Evolutionary conservation across 768 basidiomycete species (phyloP).

Genomic region (Multifurca ochricompacta): DNA sequence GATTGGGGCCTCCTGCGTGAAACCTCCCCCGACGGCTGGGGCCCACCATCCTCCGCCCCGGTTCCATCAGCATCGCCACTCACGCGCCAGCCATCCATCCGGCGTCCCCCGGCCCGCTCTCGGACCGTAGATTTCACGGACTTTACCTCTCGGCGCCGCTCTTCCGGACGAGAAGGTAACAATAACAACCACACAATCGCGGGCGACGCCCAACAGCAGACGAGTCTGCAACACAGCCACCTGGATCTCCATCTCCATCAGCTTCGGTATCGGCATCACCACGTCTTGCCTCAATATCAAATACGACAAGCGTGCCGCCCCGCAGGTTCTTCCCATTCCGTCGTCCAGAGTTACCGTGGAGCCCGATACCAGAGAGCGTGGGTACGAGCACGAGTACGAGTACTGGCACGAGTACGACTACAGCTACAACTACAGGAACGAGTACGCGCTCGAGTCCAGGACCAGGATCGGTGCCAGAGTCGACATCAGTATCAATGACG

Average conservation of each 20-base stretch:
- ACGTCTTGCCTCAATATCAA: constrained; percentile 9
- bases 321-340: constrained; percentile 17
- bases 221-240: neutral
- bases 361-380: neutral
- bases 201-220: constrained; percentile 13
- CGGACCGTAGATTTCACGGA: constrained; percentile 65
- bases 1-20: constrained; percentile 15
- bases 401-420: neutral
- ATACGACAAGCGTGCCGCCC: constrained; percentile 9
- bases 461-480: neutral
- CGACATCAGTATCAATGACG: neutral
- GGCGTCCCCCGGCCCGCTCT: constrained; percentile 42
- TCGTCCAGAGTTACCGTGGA: constrained; percentile 17
- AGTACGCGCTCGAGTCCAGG: constrained; percentile 3
- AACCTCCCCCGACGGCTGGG: constrained; percentile 13
- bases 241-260: too few species aligned
- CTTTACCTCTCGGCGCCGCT: constrained; percentile 59
- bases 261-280: neutral
- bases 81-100: constrained; percentile 52
- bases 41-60: constrained; percentile 6
- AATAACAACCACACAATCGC: constrained; percentile 1
- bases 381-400: neutral
- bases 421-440: neutral
- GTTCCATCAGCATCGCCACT: constrained; percentile 27
- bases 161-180: constrained; percentile 33